Percentiles rank a stretch among this genome's conserved stretches.
phyloP scores from a whole-genome alignment of 345 rosid species.

The Gossypium mustelinum region DNA sequence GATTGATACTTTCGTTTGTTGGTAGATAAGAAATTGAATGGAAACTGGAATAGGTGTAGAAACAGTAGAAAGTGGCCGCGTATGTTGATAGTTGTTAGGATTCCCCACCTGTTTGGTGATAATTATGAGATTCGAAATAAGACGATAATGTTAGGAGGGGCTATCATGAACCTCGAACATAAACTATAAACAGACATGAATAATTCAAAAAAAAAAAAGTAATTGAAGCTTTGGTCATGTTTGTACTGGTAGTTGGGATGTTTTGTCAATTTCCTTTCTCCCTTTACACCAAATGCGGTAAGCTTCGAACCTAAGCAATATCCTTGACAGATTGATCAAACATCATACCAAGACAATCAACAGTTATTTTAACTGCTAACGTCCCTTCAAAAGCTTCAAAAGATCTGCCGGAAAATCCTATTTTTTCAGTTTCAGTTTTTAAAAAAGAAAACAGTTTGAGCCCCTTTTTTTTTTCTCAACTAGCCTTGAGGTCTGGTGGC shows the following conservation, averaged over 20 bases:
- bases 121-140: too few species aligned
- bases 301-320: constrained; percentile 10
- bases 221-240: too few species aligned
- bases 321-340: constrained; percentile 20
- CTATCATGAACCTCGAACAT: too few species aligned
- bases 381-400: constrained; percentile 31
- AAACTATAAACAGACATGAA: too few species aligned
- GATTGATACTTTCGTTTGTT: background rate
- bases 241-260: constrained; percentile 13
- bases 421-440: background rate
- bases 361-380: constrained; percentile 18
- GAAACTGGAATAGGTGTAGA: background rate
- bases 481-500: too few species aligned
- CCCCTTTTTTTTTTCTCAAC: too few species aligned
- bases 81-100: background rate
- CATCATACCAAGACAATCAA: background rate
- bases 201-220: too few species aligned
- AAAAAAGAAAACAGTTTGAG: too few species aligned
- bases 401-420: constrained; percentile 35
- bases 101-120: background rate
- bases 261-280: background rate
- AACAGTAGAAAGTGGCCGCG: background rate
- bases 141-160: too few species aligned
- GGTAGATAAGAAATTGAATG: background rate
- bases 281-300: background rate